Conservation (phyloP, 257 asterid genomes). For the Jasminum sambac region DNA sequence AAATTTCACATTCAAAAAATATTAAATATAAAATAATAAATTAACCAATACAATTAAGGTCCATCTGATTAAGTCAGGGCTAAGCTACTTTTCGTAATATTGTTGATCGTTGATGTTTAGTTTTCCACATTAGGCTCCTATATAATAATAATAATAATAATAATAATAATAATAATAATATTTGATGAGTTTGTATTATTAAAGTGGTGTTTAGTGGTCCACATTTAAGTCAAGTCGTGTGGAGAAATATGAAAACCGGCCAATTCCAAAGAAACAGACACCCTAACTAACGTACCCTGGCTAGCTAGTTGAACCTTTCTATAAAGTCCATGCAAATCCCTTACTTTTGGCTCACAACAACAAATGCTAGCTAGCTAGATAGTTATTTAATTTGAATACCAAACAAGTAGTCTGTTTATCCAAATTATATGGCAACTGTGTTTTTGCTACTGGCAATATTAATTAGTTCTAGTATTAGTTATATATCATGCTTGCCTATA, state of each 20-base stretch:
- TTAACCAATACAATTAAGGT: too few relatives aligned
- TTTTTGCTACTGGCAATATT: slow-evolving; percentile 4
- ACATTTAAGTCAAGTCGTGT: background rate
- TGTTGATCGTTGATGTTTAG: too few relatives aligned
- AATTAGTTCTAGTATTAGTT: slow-evolving; percentile 5
- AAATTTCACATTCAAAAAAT: too few relatives aligned
- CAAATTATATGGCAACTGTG: background rate
- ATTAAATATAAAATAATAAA: too few relatives aligned
- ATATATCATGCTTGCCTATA: slow-evolving; percentile 12
- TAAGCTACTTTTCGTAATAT: too few relatives aligned
- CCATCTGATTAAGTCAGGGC: too few relatives aligned
- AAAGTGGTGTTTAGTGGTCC: background rate
- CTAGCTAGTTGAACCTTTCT: too few relatives aligned
- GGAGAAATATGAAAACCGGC: background rate
- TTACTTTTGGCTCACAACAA: background rate
- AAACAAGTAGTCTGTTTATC: background rate
- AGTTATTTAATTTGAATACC: background rate
- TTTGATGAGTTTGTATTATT: too few relatives aligned
- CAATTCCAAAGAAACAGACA: slow-evolving; percentile 27
- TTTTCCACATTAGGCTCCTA: too few relatives aligned
- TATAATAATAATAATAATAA: too few relatives aligned
- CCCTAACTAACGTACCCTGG: slow-evolving; percentile 30
- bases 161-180: too few relatives aligned
- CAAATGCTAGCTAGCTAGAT: background rate
- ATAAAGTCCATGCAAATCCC: slow-evolving; percentile 24